Evolutionary conservation across 2,329 filamentous ascomycete species (phyloP).

Genomic region (Ceratocystis albifundus): DNA sequence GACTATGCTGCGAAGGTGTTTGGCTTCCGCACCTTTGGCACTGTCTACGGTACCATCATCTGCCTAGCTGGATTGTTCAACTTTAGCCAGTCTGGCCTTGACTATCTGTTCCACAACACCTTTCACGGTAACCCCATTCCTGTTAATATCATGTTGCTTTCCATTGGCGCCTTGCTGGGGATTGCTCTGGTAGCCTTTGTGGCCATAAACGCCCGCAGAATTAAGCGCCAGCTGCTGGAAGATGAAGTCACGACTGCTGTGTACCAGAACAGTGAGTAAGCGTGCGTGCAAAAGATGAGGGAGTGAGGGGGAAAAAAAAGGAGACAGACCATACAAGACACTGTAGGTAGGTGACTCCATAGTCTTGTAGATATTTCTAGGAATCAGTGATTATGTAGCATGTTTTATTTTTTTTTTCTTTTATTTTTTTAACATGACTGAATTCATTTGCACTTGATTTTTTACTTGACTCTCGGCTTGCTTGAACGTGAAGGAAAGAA

Average conservation of each 20-base stretch:
- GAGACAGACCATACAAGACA: neutral
- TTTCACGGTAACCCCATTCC: constrained; percentile 65
- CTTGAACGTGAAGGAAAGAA: neutral
- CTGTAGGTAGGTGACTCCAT: neutral
- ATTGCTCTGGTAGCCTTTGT: constrained; percentile 56
- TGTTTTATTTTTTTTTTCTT: neutral
- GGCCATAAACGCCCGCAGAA: constrained; percentile 31
- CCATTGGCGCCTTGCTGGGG: constrained; percentile 52
- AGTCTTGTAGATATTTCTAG: neutral
- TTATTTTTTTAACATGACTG: neutral
- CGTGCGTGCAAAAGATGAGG: neutral
- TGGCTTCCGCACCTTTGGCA: constrained; percentile 82
- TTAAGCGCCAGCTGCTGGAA: constrained; percentile 28
- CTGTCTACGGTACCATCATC: constrained; percentile 86
- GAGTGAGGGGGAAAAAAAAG: neutral
- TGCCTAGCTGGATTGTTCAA: constrained; percentile 75
- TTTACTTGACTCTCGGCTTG: neutral
- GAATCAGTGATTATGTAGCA: constrained; percentile 4
- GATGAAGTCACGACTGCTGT: constrained; percentile 22
- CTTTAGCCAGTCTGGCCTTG: constrained; percentile 69
- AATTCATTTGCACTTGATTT: neutral
- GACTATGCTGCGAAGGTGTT: constrained; percentile 89
- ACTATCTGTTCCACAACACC: constrained; percentile 61
- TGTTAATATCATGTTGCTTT: constrained; percentile 59
- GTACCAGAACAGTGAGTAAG: constrained; percentile 13